Percentiles rank a stretch among this genome's conserved stretches.
These are phyloP conservation scores for Vitis hybrid DNA, from an alignment of 177 flowering plant genomes.

Conservation along the genomic window DNA sequence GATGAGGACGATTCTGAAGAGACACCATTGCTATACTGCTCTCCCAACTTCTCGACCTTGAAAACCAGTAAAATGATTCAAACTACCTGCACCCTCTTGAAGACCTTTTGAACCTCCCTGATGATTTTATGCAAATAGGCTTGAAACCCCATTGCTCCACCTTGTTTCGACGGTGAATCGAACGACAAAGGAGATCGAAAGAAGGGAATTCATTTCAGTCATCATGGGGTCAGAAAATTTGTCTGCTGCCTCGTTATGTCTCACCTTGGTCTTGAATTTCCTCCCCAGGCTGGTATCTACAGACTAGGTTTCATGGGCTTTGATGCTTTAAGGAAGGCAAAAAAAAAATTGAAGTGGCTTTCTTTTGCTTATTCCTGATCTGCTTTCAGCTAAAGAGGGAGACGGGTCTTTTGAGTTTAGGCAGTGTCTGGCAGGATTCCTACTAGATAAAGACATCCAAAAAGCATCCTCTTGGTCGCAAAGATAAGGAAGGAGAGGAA, in stretches of 20 bases:
- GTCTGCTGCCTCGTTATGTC: neutral
- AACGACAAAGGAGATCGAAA: constrained; percentile 28
- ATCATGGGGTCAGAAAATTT: neutral
- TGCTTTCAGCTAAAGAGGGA: neutral
- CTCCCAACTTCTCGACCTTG: neutral
- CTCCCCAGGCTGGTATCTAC: neutral
- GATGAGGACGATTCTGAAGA: constrained; percentile 19
- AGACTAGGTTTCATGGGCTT: neutral
- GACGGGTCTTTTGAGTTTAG: constrained; percentile 4
- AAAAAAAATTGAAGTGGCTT: neutral
- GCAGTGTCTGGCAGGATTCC: constrained; percentile 11
- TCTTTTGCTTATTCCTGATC: neutral
- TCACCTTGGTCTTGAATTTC: neutral
- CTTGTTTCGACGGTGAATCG: constrained; percentile 16
- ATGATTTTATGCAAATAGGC: constrained; percentile 8
- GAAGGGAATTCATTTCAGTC: constrained; percentile 19
- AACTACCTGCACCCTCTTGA: neutral
- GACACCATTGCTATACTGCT: constrained; percentile 2
- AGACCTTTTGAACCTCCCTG: too few species aligned
- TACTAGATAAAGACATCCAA: constrained; percentile 4
- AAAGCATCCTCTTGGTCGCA: constrained; percentile 7
- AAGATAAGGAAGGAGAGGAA: constrained; percentile 3
- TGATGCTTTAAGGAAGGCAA: too few species aligned
- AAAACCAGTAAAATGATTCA: neutral
- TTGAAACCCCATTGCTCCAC: constrained; percentile 5